These are phyloP conservation scores for Botrytis paeoniae DNA, from an alignment of 2,329 filamentous ascomycete species.

Conservation along the genomic window DNA sequence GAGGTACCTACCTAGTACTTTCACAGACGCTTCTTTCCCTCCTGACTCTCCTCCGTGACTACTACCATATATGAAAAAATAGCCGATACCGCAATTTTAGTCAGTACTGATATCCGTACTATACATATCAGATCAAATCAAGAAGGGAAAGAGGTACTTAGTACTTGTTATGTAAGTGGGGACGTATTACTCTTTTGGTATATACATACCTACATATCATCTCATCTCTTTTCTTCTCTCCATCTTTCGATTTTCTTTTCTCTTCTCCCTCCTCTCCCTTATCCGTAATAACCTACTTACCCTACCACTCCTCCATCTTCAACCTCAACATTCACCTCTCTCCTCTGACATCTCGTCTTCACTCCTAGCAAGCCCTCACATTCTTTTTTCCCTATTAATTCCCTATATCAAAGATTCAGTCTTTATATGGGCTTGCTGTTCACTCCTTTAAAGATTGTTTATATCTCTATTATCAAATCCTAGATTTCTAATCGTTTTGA, in stretches of 20 bases:
- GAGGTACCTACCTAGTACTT: background rate
- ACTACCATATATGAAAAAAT: background rate
- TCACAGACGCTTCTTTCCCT: background rate
- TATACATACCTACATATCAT: background rate
- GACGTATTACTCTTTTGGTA: background rate
- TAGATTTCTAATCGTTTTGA: background rate
- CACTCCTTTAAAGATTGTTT: conserved; percentile 2
- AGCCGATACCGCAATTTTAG: background rate
- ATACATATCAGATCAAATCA: background rate
- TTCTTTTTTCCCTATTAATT: conserved; percentile 7
- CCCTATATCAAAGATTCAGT: background rate
- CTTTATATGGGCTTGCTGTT: background rate
- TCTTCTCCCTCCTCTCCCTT: background rate
- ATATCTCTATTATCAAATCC: conserved; percentile 9
- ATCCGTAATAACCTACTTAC: background rate
- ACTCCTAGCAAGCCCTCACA: conserved; percentile 13
- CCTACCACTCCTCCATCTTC: conserved; percentile 2
- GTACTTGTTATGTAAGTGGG: background rate
- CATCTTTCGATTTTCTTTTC: background rate
- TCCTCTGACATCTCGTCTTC: background rate
- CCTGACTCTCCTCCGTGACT: background rate
- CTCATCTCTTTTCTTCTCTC: background rate
- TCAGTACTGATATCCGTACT: background rate
- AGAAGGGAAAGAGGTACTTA: background rate
- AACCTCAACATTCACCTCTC: background rate